Conservation (phyloP, 331 rosid species). For the Malus hybrid region DNA sequence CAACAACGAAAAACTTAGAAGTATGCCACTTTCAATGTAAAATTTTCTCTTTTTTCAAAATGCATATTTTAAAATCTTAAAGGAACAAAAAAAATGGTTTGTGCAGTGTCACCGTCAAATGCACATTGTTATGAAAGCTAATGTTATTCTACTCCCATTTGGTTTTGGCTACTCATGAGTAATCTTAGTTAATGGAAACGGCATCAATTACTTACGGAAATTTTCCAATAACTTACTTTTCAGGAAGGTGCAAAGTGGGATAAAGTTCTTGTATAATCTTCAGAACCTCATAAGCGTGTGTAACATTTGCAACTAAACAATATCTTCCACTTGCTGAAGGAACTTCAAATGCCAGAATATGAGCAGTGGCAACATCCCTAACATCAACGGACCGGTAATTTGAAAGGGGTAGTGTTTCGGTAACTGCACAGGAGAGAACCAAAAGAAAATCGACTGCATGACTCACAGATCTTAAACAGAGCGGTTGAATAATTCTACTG, state of each 20-base stretch:
- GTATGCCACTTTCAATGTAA: neutral
- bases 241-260: conserved; percentile 1
- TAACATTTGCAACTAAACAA: neutral
- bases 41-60: too few relatives aligned
- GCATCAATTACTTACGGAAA: neutral
- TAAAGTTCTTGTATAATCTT: neutral
- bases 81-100: too few relatives aligned
- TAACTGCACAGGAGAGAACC: neutral
- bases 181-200: neutral
- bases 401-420: neutral
- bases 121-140: too few relatives aligned
- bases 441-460: neutral
- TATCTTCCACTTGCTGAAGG: conserved; percentile 11
- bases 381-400: neutral
- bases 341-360: conserved; percentile 7
- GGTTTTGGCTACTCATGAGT: too few relatives aligned
- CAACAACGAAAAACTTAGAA: neutral
- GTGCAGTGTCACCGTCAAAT: too few relatives aligned
- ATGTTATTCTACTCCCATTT: too few relatives aligned
- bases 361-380: conserved; percentile 5
- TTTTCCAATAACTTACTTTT: neutral
- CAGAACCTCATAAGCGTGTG: neutral
- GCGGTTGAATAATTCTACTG: neutral
- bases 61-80: too few relatives aligned
- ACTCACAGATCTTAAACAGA: neutral